Conservation (phyloP, 2,329 filamentous ascomycete species). For the Ustulina deusta region DNA sequence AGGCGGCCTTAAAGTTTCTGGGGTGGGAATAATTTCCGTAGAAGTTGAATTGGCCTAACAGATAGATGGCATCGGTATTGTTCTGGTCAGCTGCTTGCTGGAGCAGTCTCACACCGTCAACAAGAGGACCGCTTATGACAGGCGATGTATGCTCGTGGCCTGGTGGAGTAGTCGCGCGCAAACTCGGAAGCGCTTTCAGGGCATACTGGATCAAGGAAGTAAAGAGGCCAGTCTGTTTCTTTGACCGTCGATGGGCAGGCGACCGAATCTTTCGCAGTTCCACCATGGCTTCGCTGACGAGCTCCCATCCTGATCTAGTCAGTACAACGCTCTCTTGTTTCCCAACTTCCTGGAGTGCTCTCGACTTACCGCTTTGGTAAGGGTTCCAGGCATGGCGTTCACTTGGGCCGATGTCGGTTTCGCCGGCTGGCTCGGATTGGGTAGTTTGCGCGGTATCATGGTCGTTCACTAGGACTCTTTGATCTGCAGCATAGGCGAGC, state of each 20-base stretch:
- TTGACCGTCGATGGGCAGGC: conserved; percentile 58
- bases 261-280: conserved; percentile 64
- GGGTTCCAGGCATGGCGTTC: conserved; percentile 48
- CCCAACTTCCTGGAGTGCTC: not conserved
- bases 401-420: conserved; percentile 46
- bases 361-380: conserved; percentile 51
- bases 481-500: conserved; percentile 45
- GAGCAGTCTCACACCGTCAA: conserved; percentile 65
- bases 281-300: conserved; percentile 64
- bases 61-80: conserved; percentile 86
- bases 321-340: not conserved
- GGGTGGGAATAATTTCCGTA: conserved; percentile 94
- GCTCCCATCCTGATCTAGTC: conserved; percentile 59
- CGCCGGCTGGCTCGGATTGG: conserved; percentile 42
- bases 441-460: conserved; percentile 38
- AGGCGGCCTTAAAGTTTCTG: conserved; percentile 81
- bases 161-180: conserved; percentile 62
- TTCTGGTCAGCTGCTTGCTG: conserved; percentile 65
- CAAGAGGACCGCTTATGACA: conserved; percentile 58
- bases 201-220: conserved; percentile 59
- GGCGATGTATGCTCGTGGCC: conserved; percentile 53
- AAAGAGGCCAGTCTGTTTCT: conserved; percentile 59
- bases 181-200: conserved; percentile 62
- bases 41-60: conserved; percentile 95
- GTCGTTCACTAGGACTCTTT: conserved; percentile 47